Base-by-base conservation (phyloP, 2,329 filamentous ascomycete species). In the Tolypocladium sp. region DNA sequence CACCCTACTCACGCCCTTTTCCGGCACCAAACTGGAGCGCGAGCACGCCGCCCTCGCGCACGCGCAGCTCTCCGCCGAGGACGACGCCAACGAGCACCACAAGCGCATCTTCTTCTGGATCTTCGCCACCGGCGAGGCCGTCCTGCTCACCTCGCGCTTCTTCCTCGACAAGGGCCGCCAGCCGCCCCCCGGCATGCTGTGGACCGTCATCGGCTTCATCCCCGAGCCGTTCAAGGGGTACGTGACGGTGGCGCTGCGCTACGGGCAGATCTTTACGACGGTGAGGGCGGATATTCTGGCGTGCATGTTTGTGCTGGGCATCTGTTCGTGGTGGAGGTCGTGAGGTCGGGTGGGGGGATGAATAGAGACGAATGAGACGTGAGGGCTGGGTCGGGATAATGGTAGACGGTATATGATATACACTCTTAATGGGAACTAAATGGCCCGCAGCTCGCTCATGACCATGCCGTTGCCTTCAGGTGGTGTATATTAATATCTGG, bases 41-140 rank as follows among this genome's bases (percentile, higher is more conserved):
- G 79, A 84, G 58, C 72, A 77, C 12, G 68, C 67, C 25, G 64
- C 68, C 53, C 61, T 71, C 38, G 64, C 68, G 17, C 66, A 67
- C 49, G 64, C 63, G 10, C 64, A 64, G 44, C 62, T 63, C 42
- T 65, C 69, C 15, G 63, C 60, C 10, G 58, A 62, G 17, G 70
- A 68, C 53, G 63, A 68, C 15, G 70, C 70, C 46, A 61, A 69
- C 27, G 71, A 73, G 60, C 69, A 65, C 55, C 71, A 68, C 51
- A 72, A 69, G 63, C 66, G 62, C 54, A 57, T 74, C 27, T 87
- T 92, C 73, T 92, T 93, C 73, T 91, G 86, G 77, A 81, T 89
- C n/a, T 94, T 93, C 69, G 87, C 89, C 7, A 91, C 89, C 0
- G 86, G 84, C 38, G 89, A 94, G 75, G 80, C 90, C 13, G 70